A percentile compares a stretch with the other conserved stretches of the same genome.
Conservation (phyloP, 2,329 filamentous ascomycete genomes). For the Fonsecaea multimorphosa region DNA sequence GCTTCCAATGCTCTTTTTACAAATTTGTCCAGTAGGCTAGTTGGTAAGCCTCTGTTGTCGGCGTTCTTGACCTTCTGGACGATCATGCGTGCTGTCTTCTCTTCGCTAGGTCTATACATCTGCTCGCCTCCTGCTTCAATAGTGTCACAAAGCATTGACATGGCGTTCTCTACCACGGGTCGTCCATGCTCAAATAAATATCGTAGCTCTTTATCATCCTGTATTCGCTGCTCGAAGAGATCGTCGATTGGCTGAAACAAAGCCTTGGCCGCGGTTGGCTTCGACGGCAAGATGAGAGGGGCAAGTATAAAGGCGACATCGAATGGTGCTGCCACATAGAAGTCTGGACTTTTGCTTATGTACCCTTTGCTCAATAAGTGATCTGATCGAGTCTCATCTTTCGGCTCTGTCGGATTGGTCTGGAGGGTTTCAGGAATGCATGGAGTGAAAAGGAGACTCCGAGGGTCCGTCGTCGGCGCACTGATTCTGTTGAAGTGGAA, state of each 20-base stretch:
- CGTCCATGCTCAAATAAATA: conserved; percentile 49
- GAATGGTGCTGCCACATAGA: conserved; percentile 83
- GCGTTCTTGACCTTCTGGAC: conserved; percentile 74
- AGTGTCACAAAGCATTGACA: conserved; percentile 76
- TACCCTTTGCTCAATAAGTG: conserved; percentile 50
- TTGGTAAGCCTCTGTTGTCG: conserved; percentile 69
- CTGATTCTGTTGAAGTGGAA: conserved; percentile 67
- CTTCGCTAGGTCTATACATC: conserved; percentile 80
- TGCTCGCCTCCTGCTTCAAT: conserved; percentile 82
- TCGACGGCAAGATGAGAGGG: conserved; percentile 66
- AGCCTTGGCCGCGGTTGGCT: conserved; percentile 50
- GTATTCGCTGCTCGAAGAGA: conserved; percentile 54
- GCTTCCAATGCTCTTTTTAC: conserved; percentile 76
- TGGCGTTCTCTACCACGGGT: conserved; percentile 65
- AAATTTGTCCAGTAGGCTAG: conserved; percentile 84
- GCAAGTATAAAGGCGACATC: conserved; percentile 86
- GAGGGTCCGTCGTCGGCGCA: conserved; percentile 56
- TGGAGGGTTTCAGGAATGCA: neutral
- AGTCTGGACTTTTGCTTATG: conserved; percentile 70
- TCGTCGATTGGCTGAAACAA: conserved; percentile 58
- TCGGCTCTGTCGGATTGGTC: conserved; percentile 12
- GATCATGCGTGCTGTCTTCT: conserved; percentile 71
- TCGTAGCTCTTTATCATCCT: conserved; percentile 50
- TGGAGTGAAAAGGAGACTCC: conserved; percentile 61
- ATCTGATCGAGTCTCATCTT: conserved; percentile 13